Percentiles rank a stretch among this genome's conserved stretches.
Conservation (phyloP, 1,284 basidiomycete genomes). For the Nidula niveotomentosa region DNA sequence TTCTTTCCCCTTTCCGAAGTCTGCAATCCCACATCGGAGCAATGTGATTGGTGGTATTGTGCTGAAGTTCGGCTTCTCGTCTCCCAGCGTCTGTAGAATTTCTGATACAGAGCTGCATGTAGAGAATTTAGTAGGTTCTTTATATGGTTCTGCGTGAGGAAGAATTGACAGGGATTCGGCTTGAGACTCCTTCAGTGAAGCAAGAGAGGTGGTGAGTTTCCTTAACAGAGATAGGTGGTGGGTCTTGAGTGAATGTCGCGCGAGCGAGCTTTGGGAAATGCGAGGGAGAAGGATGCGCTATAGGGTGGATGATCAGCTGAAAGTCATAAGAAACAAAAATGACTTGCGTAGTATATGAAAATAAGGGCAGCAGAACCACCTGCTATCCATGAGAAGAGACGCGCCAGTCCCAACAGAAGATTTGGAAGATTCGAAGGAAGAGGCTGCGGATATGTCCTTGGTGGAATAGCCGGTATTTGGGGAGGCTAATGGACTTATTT, state of each 20-base stretch:
- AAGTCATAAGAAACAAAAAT: not conserved
- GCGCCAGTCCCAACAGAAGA: slow-evolving; percentile 58
- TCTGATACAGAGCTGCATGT: slow-evolving; percentile 48
- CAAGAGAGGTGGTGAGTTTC: slow-evolving; percentile 52
- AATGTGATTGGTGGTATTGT: slow-evolving; percentile 51
- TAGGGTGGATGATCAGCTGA: slow-evolving; percentile 2
- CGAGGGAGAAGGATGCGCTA: slow-evolving; percentile 71
- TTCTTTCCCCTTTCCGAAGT: slow-evolving; percentile 40
- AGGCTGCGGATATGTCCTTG: slow-evolving; percentile 70
- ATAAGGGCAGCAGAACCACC: slow-evolving; percentile 60
- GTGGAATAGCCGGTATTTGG: slow-evolving; percentile 57
- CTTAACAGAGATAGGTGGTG: slow-evolving; percentile 58
- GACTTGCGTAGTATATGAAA: slow-evolving; percentile 62
- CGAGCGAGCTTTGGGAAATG: slow-evolving; percentile 54
- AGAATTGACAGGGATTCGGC: slow-evolving; percentile 51
- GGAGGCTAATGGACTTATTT: slow-evolving; percentile 35
- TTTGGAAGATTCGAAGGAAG: slow-evolving; percentile 70
- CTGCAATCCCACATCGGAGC: slow-evolving; percentile 59
- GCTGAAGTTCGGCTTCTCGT: slow-evolving; percentile 26
- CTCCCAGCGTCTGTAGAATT: slow-evolving; percentile 30
- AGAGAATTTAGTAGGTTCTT: slow-evolving; percentile 46
- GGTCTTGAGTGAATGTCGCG: slow-evolving; percentile 55
- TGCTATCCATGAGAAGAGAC: slow-evolving; percentile 64
- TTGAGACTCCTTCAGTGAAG: slow-evolving; percentile 51
- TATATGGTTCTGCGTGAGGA: slow-evolving; percentile 47